These are phyloP conservation scores for Fusarium redolens DNA, from an alignment of 2,329 filamentous ascomycete species.

Conservation along the genomic window DNA sequence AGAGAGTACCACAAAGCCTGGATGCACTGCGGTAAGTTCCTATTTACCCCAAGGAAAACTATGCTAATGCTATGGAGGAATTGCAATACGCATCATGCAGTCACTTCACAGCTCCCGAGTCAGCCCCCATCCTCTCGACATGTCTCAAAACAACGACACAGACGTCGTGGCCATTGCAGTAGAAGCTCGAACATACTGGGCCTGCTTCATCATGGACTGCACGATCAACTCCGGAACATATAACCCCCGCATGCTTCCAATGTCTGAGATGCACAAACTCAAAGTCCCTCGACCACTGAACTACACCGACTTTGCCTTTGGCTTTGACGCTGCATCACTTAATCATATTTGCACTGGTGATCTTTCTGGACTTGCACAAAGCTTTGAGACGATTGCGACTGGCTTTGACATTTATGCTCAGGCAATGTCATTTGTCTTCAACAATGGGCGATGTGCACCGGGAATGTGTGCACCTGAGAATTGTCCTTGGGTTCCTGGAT, in stretches of 20 bases:
- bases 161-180: conserved; percentile 42
- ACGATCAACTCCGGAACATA: conserved; percentile 57
- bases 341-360: not conserved
- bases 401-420: conserved; percentile 58
- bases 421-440: conserved; percentile 56
- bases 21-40: conserved; percentile 49
- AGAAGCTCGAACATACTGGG: conserved; percentile 57
- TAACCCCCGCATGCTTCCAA: conserved; percentile 52
- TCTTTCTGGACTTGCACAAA: conserved; percentile 19
- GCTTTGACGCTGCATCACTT: conserved; percentile 30
- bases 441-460: conserved; percentile 55
- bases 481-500: conserved; percentile 53
- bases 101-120: conserved; percentile 39
- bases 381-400: conserved; percentile 51
- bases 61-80: conserved; percentile 2
- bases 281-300: conserved; percentile 48
- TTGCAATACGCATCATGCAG: conserved; percentile 42
- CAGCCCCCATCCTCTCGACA: conserved; percentile 30
- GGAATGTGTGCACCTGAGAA: conserved; percentile 54
- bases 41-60: accelerated
- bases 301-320: conserved; percentile 55
- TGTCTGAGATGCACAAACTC: conserved; percentile 50
- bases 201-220: conserved; percentile 59
- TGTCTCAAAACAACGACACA: conserved; percentile 17
- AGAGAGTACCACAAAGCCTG: conserved; percentile 57